Conservation (phyloP, 2,329 filamentous ascomycete genomes). For the Botrytis deweyae region DNA sequence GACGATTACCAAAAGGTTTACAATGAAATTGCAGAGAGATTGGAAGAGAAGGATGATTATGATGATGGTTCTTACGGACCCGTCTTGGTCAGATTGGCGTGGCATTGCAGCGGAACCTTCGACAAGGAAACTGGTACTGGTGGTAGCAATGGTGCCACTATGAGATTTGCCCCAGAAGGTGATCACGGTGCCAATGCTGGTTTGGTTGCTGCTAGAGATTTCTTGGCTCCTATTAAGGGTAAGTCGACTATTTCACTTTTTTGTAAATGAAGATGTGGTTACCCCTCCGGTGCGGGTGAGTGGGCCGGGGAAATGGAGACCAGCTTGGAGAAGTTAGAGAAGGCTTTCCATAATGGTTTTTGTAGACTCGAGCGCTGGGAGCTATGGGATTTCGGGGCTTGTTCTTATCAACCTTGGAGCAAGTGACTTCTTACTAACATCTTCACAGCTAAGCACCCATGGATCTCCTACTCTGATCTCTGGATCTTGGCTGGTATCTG, state of each 20-base stretch:
- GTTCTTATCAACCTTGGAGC: background rate
- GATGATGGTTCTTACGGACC: constrained; percentile 96
- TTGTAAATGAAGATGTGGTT: background rate
- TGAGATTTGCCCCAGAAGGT: constrained; percentile 88
- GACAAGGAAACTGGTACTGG: constrained; percentile 86
- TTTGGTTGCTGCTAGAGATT: constrained; percentile 80
- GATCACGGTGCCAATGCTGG: constrained; percentile 94
- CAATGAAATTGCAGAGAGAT: constrained; percentile 73
- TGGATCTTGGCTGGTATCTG: constrained; percentile 88
- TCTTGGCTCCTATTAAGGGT: constrained; percentile 89
- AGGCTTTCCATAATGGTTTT: background rate
- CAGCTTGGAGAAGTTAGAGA: background rate
- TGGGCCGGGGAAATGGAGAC: background rate
- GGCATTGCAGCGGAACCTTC: constrained; percentile 92
- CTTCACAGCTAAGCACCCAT: constrained; percentile 71
- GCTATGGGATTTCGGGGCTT: background rate
- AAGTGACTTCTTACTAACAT: constrained; percentile 26
- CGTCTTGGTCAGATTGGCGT: constrained; percentile 84
- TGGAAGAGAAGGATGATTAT: constrained; percentile 91
- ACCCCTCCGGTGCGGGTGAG: background rate
- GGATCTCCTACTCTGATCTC: constrained; percentile 95
- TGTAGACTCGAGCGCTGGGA: no score
- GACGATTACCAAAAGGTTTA: constrained; percentile 96
- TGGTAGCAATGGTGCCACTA: constrained; percentile 93
- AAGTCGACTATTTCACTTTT: constrained; percentile 38